Conservation (phyloP, 139 green algal genomes). For the Spirogloea muscicola region DNA sequence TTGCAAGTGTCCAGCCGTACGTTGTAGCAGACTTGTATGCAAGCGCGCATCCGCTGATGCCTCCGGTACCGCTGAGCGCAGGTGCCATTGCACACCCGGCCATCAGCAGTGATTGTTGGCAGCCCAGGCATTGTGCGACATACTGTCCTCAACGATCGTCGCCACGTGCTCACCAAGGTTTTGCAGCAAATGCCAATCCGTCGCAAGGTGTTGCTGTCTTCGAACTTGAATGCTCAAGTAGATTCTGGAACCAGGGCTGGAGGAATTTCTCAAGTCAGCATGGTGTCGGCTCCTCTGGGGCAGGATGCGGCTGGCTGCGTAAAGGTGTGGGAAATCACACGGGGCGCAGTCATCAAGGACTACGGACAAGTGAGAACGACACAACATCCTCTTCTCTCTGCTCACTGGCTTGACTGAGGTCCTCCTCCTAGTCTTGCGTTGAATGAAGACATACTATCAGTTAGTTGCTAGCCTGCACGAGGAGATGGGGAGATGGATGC, state of each 20-base stretch:
- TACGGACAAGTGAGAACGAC: slow-evolving; percentile 44
- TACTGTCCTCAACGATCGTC: slow-evolving; percentile 58
- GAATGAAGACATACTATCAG: too few relatives aligned
- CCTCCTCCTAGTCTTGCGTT: slow-evolving; percentile 12
- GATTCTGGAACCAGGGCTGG: background rate
- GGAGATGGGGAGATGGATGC: too few relatives aligned
- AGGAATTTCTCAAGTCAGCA: background rate
- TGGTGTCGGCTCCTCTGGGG: background rate
- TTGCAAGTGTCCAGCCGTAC: too few relatives aligned
- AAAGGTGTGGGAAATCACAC: slow-evolving; percentile 55
- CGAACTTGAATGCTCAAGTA: background rate
- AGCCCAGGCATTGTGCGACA: slow-evolving; percentile 39
- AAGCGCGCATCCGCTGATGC: too few relatives aligned
- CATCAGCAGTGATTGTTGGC: slow-evolving; percentile 19
- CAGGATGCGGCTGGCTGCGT: slow-evolving; percentile 30
- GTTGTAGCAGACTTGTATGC: too few relatives aligned
- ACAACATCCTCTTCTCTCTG: background rate
- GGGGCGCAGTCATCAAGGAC: slow-evolving; percentile 48
- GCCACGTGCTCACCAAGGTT: slow-evolving; percentile 65
- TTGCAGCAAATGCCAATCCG: background rate
- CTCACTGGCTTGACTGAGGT: slow-evolving; percentile 12
- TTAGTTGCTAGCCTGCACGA: too few relatives aligned
- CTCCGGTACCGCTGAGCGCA: background rate
- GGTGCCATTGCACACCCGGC: slow-evolving; percentile 2
- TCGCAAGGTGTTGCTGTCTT: background rate